Conservation (phyloP, 2,329 filamentous ascomycete genomes). For the Alternaria angustiovoidea region DNA sequence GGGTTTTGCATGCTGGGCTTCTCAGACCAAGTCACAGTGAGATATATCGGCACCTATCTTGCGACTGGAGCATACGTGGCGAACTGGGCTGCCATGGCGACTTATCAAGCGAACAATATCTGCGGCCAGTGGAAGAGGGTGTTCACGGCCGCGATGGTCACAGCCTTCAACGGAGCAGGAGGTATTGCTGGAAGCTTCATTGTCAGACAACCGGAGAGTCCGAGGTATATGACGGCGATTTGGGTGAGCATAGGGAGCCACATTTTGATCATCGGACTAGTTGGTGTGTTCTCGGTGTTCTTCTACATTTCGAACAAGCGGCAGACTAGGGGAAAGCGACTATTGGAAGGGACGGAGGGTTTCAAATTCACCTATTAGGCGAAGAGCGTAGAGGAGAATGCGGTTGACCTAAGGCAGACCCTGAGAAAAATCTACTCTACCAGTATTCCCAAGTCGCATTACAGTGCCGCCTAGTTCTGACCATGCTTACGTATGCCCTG, state of each 20-base stretch:
- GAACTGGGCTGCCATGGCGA: constrained; percentile 72
- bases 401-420: constrained; percentile 3
- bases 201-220: constrained; percentile 67
- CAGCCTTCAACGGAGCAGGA: constrained; percentile 69
- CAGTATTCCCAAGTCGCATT: neutral
- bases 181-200: constrained; percentile 73
- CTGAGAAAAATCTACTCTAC: neutral
- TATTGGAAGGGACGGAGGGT: constrained; percentile 61
- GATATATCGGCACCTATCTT: constrained; percentile 71
- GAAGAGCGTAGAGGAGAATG: constrained; percentile 11
- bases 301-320: constrained; percentile 62
- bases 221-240: constrained; percentile 69
- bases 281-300: constrained; percentile 61
- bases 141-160: constrained; percentile 67
- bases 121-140: constrained; percentile 69
- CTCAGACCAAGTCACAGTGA: constrained; percentile 64
- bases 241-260: constrained; percentile 71
- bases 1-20: constrained; percentile 74
- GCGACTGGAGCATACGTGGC: constrained; percentile 73
- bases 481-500: neutral
- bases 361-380: constrained; percentile 56
- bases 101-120: constrained; percentile 61
- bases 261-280: constrained; percentile 64
- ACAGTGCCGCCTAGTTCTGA: neutral
- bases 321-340: constrained; percentile 56